Evolutionary conservation across 805 yeast genomes (phyloP).

Genomic region (Isabelozyma rhagii): DNA sequence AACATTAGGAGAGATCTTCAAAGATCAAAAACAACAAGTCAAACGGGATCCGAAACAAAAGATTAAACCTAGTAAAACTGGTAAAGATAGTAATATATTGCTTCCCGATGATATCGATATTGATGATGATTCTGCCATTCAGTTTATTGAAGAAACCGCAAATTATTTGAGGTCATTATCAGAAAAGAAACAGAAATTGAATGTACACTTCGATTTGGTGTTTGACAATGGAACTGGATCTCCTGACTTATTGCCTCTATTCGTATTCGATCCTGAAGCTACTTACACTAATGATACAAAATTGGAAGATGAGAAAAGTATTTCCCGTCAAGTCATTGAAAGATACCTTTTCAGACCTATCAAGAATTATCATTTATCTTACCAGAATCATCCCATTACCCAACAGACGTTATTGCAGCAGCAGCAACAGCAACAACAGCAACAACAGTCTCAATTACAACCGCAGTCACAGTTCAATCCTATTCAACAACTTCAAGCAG

Average conservation of each 20-base stretch:
- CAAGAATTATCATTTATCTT: constrained; percentile 44
- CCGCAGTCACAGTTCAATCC: constrained; percentile 16
- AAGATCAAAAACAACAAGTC: constrained; percentile 24
- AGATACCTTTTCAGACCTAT: constrained; percentile 37
- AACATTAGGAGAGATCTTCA: constrained; percentile 48
- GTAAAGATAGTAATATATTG: constrained; percentile 28
- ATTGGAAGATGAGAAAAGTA: constrained; percentile 31
- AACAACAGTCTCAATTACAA: constrained; percentile 17
- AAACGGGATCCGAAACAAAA: constrained; percentile 23
- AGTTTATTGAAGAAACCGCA: constrained; percentile 48
- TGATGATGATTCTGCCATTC: constrained; percentile 44
- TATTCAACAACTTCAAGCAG: constrained; percentile 31
- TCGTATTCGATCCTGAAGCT: constrained; percentile 40
- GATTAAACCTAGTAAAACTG: constrained; percentile 20
- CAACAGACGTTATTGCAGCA: constrained; percentile 30
- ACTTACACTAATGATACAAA: constrained; percentile 29
- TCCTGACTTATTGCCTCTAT: constrained; percentile 38
- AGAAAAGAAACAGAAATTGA: constrained; percentile 36
- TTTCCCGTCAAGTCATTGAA: constrained; percentile 41
- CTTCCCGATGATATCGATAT: constrained; percentile 48
- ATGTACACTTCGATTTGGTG: constrained; percentile 29
- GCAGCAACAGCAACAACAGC: constrained; percentile 29
- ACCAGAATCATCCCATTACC: constrained; percentile 39
- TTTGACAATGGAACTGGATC: constrained; percentile 8
- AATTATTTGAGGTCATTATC: constrained; percentile 37